Evolutionary conservation across 2,329 filamentous ascomycete species (phyloP).

Genomic region (Exophiala mesophila): DNA sequence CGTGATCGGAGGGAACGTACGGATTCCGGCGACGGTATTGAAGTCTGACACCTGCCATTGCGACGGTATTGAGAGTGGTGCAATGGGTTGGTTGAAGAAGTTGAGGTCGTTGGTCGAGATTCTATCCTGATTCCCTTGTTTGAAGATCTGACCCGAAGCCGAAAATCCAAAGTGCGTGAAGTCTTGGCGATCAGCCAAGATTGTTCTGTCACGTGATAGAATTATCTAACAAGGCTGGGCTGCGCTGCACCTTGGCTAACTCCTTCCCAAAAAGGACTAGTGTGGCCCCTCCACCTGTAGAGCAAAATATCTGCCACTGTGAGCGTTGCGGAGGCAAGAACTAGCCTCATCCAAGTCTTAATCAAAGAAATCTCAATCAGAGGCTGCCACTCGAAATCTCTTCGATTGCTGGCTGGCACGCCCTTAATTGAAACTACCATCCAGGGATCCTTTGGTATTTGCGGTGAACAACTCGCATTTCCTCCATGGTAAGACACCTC

Average conservation of each 20-base stretch:
- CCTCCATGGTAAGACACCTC: slow-evolving; percentile 26
- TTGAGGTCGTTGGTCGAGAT: slow-evolving; percentile 8
- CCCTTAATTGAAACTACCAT: too few species aligned
- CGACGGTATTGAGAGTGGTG: slow-evolving; percentile 22
- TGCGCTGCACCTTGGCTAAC: background rate
- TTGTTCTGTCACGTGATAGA: background rate
- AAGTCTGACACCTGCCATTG: slow-evolving; percentile 27
- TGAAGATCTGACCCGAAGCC: background rate
- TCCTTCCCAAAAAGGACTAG: slow-evolving; percentile 2
- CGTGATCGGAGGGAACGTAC: slow-evolving; percentile 50
- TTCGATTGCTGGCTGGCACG: too few species aligned
- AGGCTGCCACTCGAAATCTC: slow-evolving; percentile 1
- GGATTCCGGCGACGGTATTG: slow-evolving; percentile 71
- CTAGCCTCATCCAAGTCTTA: background rate
- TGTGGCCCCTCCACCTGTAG: background rate
- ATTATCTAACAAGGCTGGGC: background rate
- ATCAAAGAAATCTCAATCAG: slow-evolving; percentile 5
- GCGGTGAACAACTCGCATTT: slow-evolving; percentile 7
- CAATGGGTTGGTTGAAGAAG: slow-evolving; percentile 8
- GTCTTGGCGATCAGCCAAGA: slow-evolving; percentile 8
- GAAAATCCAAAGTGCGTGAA: slow-evolving; percentile 4
- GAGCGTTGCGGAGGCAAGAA: slow-evolving; percentile 1
- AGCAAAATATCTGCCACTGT: background rate
- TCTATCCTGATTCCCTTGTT: background rate
- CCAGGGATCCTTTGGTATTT: slow-evolving; percentile 11